Conservation (phyloP, 805 yeast species). For the Diddensiella santjacobensis region DNA sequence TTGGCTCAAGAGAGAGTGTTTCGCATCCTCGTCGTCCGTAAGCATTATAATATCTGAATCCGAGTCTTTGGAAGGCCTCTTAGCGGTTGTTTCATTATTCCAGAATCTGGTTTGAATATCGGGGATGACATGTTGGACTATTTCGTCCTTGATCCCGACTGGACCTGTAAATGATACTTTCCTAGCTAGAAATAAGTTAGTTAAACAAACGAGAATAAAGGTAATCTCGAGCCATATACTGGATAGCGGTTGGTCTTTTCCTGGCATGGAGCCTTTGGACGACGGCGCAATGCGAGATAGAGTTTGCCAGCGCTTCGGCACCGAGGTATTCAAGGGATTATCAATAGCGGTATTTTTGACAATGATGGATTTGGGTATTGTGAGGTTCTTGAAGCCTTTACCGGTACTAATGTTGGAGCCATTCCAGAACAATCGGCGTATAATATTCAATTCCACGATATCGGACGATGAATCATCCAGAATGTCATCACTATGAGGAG, state of each 20-base stretch:
- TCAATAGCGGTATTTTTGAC: neutral
- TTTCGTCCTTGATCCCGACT: neutral
- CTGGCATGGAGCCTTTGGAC: neutral
- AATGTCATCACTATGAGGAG: neutral
- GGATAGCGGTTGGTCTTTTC: neutral
- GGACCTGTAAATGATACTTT: neutral
- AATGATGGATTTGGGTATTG: conserved; percentile 14
- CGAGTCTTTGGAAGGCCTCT: neutral
- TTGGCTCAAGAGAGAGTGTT: neutral
- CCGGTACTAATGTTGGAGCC: conserved; percentile 15
- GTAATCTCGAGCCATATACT: neutral
- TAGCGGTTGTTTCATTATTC: neutral
- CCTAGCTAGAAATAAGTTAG: neutral
- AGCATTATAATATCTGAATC: conserved; percentile 2
- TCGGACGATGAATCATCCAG: neutral
- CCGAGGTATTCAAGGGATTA: conserved; percentile 1
- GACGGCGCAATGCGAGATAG: neutral
- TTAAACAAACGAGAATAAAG: no score
- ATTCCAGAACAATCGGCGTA: conserved; percentile 21
- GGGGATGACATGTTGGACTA: neutral
- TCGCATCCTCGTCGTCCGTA: neutral
- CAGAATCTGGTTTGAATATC: conserved; percentile 5
- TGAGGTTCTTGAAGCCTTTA: conserved; percentile 9
- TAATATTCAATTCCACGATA: conserved; percentile 15
- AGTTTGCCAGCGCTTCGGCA: conserved; percentile 1